Base-by-base conservation (phyloP, 768 basidiomycete genomes). In the Trametes coccinea region DNA sequence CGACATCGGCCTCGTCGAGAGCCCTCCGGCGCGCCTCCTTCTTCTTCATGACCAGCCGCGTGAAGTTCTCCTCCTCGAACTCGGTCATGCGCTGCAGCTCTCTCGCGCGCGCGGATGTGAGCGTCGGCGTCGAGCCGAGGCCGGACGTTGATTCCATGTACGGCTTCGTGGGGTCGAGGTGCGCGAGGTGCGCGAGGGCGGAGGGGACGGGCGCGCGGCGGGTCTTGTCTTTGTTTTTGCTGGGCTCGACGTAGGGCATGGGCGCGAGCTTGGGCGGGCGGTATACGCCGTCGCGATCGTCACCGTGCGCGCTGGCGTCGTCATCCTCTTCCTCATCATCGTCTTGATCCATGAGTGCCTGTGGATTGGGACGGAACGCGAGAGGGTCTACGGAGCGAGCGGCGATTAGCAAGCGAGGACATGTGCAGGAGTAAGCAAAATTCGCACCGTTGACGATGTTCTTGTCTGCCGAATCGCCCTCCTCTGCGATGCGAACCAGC, bases 41-140 rank as follows among this genome's bases (percentile, higher is more conserved):
- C 80, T 98, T 98, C 72, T 88, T 91, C 84, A 95, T 88, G 61
- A 95, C 80, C 55, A 98, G 69, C 47, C 96, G 87, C 40, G 90
- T 92, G 76, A 98, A 93, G 74, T 96, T 95, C 48, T 93, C 93
- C 72, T 96, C 94, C 76, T 98, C 96, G 73, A 92, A 98, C 63
- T 93, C 88, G 53, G 84, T 85, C 75, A 97, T 84, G 5, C 86
- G 83, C 66, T 86, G 83, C 56, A 98, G 80, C 69, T 95, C 89
- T 16, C 86, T 83, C 9, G 91, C 92, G 22, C 94, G 89, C 29
- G 82, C 82, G 10, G 82, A 80, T 22, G 87, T 85, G 11, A 87
- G 73, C 3, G 84, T 74, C 5, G 87, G 83, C 30, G 82, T 80
- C 16, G 80, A 78, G 11, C 91, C 88, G 7, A 93, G 76, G 10